Percentiles rank a stretch among this genome's conserved stretches.
Evolutionary conservation across 257 asterid species (phyloP).

Genomic region (Linaria vulgaris): DNA sequence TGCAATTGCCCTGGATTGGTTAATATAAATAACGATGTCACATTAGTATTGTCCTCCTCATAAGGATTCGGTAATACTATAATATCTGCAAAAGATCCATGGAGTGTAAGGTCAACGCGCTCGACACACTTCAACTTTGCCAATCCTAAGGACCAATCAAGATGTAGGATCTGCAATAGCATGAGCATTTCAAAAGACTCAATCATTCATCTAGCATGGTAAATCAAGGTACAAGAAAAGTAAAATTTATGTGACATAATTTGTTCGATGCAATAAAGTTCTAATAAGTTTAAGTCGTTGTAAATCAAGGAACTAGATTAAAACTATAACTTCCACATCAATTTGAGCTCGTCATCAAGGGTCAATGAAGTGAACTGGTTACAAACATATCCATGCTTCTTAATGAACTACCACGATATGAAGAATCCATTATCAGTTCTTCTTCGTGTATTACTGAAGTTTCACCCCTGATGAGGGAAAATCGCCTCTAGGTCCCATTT

Average conservation of each 20-base stretch:
- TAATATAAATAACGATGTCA: constrained; percentile 64
- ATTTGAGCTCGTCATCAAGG: too few species aligned
- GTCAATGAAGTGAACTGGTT: too few species aligned
- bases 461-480: too few species aligned
- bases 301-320: too few species aligned
- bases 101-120: constrained; percentile 84
- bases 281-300: constrained; percentile 20
- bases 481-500: too few species aligned
- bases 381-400: too few species aligned
- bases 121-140: constrained; percentile 69
- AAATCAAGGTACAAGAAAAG: constrained; percentile 4
- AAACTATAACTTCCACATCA: too few species aligned
- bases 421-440: too few species aligned
- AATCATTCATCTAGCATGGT: constrained; percentile 26
- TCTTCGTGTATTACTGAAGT: too few species aligned
- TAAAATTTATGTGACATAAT: background rate
- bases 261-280: constrained; percentile 13
- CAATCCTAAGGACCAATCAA: constrained; percentile 94
- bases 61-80: constrained; percentile 45
- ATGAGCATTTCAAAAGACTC: constrained; percentile 19
- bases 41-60: constrained; percentile 41
- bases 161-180: constrained; percentile 76
- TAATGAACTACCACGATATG: too few species aligned
- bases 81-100: constrained; percentile 88
- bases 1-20: constrained; percentile 89